These are phyloP conservation scores for Teunomyces atbi DNA, from an alignment of 805 yeast species.

Conservation along the genomic window DNA sequence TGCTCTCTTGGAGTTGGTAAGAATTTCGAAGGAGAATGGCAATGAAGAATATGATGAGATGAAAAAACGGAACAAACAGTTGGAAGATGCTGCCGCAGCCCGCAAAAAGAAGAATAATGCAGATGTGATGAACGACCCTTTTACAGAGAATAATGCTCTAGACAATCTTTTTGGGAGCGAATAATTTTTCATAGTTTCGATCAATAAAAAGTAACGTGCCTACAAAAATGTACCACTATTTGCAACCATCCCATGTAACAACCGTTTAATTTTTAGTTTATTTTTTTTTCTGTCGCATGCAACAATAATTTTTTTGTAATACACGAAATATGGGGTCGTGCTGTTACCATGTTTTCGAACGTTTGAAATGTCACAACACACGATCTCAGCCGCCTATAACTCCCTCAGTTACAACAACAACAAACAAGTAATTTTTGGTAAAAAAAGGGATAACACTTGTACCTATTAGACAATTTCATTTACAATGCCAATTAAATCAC, in stretches of 20 bases:
- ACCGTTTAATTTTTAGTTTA: too few relatives aligned
- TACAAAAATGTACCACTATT: neutral
- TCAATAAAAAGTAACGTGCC: neutral
- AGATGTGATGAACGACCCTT: slow-evolving; percentile 72
- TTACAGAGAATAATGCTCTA: slow-evolving; percentile 65
- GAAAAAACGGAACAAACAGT: slow-evolving; percentile 52
- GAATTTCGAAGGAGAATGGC: slow-evolving; percentile 50
- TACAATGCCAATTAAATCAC: slow-evolving; percentile 47
- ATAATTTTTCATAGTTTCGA: slow-evolving; percentile 6
- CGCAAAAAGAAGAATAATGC: slow-evolving; percentile 46
- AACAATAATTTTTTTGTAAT: neutral
- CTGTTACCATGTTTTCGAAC: neutral
- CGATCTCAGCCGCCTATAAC: neutral
- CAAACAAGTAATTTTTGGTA: neutral
- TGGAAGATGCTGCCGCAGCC: slow-evolving; percentile 47
- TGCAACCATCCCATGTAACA: too few relatives aligned
- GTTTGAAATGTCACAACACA: slow-evolving; percentile 1
- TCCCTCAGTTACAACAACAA: neutral
- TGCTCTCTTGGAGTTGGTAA: slow-evolving; percentile 73
- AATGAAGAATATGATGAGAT: slow-evolving; percentile 40
- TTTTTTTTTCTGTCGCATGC: neutral
- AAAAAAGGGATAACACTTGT: neutral
- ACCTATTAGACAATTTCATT: neutral
- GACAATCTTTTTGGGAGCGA: slow-evolving; percentile 56
- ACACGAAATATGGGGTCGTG: neutral